Conservation (phyloP, 2,329 filamentous ascomycete genomes). For the Fusarium camptoceras region DNA sequence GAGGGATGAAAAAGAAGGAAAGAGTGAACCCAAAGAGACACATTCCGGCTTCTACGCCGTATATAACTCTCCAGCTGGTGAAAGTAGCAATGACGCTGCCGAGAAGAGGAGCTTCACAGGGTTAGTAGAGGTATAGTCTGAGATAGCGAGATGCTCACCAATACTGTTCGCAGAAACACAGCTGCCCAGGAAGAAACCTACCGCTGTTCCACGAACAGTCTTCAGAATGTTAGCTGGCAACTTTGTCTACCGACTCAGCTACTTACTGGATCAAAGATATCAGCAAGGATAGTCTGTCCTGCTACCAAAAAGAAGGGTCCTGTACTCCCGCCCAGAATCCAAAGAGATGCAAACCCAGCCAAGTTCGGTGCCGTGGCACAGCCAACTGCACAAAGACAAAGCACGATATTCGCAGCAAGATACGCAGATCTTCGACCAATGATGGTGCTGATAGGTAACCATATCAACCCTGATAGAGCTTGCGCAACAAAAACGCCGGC, state of each 20-base stretch:
- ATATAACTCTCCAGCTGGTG: conserved; percentile 47
- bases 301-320: conserved; percentile 45
- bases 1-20: conserved; percentile 44
- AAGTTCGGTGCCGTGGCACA: conserved; percentile 39
- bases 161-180: conserved; percentile 44
- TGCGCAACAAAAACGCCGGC: conserved; percentile 44
- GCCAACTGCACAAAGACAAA: conserved; percentile 42
- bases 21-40: conserved; percentile 41
- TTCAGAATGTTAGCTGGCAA: not conserved
- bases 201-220: conserved; percentile 43
- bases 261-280: conserved; percentile 45
- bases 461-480: conserved; percentile 42
- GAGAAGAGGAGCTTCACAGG: conserved; percentile 32
- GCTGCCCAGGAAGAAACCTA: conserved; percentile 45
- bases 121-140: not conserved
- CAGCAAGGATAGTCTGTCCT: conserved; percentile 44
- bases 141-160: conserved; percentile 15
- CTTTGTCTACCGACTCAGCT: accelerated
- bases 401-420: conserved; percentile 41
- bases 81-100: conserved; percentile 47
- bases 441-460: conserved; percentile 44
- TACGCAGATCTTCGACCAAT: conserved; percentile 41
- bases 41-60: conserved; percentile 45
- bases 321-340: conserved; percentile 44
- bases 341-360: conserved; percentile 37